phyloP scores from a whole-genome alignment of 768 basidiomycete species.

The Suillus weaverae region DNA sequence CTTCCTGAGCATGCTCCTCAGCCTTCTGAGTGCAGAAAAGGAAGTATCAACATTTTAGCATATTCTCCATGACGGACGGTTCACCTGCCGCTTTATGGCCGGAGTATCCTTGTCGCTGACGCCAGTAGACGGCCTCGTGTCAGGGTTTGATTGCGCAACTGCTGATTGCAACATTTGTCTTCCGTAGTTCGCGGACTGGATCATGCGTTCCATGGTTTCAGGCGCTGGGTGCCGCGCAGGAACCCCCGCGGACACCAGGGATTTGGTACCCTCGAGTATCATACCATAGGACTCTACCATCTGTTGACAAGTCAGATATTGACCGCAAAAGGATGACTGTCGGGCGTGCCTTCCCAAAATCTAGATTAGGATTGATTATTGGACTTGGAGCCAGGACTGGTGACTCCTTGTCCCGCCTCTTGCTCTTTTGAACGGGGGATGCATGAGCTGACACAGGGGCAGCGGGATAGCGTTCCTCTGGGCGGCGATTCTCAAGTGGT shows the following conservation, averaged over 20 bases:
- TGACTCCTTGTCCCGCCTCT: conserved; percentile 38
- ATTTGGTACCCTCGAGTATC: conserved; percentile 40
- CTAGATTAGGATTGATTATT: conserved; percentile 32
- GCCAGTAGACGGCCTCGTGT: conserved; percentile 23
- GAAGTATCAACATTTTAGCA: conserved; percentile 24
- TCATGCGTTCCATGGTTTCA: conserved; percentile 44
- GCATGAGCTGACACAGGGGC: conserved; percentile 26
- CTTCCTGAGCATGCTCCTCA: conserved; percentile 51
- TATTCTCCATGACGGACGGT: conserved; percentile 26
- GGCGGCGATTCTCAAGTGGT: conserved; percentile 34
- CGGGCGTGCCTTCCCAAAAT: conserved; percentile 43
- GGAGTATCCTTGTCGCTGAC: conserved; percentile 32
- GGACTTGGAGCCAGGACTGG: conserved; percentile 27
- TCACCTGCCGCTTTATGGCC: conserved; percentile 35
- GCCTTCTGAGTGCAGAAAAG: conserved; percentile 27
- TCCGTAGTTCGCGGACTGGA: conserved; percentile 44
- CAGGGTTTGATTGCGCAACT: conserved; percentile 28
- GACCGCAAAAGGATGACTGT: conserved; percentile 3
- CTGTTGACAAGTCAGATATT: conserved; percentile 26
- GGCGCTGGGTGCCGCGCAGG: conserved; percentile 25
- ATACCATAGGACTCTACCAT: conserved; percentile 45
- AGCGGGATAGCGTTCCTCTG: conserved; percentile 34
- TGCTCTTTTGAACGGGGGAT: conserved; percentile 35
- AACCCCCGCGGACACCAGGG: conserved; percentile 25
- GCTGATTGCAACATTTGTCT: conserved; percentile 33